phyloP scores from a whole-genome alignment of 2,329 filamentous ascomycete genomes.

The Nigrospora osmanthi region DNA sequence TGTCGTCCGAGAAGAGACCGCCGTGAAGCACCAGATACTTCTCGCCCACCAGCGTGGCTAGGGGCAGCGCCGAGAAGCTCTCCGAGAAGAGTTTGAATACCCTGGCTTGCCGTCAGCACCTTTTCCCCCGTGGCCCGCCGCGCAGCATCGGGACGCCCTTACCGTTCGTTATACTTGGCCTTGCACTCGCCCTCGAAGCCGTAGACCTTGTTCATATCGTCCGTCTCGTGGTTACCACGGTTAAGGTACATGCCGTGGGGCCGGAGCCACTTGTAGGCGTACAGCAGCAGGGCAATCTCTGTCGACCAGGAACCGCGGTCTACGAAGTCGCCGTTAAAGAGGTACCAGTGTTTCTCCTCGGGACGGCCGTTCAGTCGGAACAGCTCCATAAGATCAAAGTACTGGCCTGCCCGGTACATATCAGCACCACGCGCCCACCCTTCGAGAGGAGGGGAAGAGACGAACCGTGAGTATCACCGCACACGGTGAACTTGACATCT shows the following conservation, averaged over 20 bases:
- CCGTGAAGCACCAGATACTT: constrained; percentile 93
- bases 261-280: constrained; percentile 93
- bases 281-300: constrained; percentile 90
- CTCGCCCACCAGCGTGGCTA: constrained; percentile 84
- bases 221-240: constrained; percentile 96
- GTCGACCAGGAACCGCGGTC: constrained; percentile 96
- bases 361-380: constrained; percentile 88
- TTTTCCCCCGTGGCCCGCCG: not conserved
- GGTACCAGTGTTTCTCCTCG: constrained; percentile 78
- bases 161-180: constrained; percentile 89
- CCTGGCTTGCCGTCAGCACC: constrained; percentile 27
- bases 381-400: constrained; percentile 93
- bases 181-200: constrained; percentile 98
- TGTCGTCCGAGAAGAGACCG: constrained; percentile 93
- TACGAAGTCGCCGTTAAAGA: constrained; percentile 99
- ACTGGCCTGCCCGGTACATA: constrained; percentile 62
- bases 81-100: constrained; percentile 97
- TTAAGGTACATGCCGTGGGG: constrained; percentile 90
- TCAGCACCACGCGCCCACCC: constrained; percentile 9
- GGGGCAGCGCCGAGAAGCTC: constrained; percentile 86
- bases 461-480: constrained; percentile 90
- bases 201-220: constrained; percentile 98
- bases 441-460: constrained; percentile 5
- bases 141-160: constrained; percentile 5
- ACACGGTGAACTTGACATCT: constrained; percentile 79